These are phyloP conservation scores for Pythium rhizo-oryzae DNA, from an alignment of 352 stramenopile species.

Conservation along the genomic window DNA sequence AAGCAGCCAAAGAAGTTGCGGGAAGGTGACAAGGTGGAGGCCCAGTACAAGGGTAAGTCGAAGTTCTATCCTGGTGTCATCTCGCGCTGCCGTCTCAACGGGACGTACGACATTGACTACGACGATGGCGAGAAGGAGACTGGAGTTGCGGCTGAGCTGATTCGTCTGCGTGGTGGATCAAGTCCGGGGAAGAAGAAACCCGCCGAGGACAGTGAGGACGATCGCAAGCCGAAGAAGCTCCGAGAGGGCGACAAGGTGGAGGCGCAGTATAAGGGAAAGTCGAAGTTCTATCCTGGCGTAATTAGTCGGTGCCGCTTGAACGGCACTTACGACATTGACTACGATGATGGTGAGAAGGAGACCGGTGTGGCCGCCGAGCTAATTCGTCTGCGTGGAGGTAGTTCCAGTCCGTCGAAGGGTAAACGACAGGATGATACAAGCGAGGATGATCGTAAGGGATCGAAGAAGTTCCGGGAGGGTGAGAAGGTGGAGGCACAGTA, in stretches of 20 bases:
- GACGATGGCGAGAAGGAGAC: conserved; percentile 67
- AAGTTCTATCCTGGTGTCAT: conserved; percentile 60
- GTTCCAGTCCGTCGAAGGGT: conserved; percentile 8
- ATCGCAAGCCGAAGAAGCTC: conserved; percentile 8
- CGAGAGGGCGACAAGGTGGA: conserved; percentile 40
- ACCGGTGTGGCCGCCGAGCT: conserved; percentile 31
- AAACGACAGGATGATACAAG: background rate
- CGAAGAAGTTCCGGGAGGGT: background rate
- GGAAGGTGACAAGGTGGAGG: conserved; percentile 19
- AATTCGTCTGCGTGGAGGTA: conserved; percentile 19
- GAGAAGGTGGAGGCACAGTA: conserved; percentile 26
- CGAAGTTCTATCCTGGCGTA: conserved; percentile 47
- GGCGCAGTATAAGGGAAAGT: conserved; percentile 50
- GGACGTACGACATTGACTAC: conserved; percentile 70
- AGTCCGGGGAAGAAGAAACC: conserved; percentile 4
- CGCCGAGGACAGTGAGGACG: conserved; percentile 8
- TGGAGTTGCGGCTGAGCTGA: conserved; percentile 25
- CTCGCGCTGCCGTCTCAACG: conserved; percentile 46
- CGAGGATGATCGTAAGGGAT: conserved; percentile 2
- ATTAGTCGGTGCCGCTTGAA: conserved; percentile 54
- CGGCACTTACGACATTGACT: conserved; percentile 65
- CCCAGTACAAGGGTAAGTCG: conserved; percentile 45
- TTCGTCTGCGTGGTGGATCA: conserved; percentile 11
- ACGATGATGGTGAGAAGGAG: conserved; percentile 69
- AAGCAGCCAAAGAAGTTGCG: conserved; percentile 30